Base-by-base conservation (phyloP, 768 basidiomycete genomes). In the Pleurotus salmoneostramineus region DNA sequence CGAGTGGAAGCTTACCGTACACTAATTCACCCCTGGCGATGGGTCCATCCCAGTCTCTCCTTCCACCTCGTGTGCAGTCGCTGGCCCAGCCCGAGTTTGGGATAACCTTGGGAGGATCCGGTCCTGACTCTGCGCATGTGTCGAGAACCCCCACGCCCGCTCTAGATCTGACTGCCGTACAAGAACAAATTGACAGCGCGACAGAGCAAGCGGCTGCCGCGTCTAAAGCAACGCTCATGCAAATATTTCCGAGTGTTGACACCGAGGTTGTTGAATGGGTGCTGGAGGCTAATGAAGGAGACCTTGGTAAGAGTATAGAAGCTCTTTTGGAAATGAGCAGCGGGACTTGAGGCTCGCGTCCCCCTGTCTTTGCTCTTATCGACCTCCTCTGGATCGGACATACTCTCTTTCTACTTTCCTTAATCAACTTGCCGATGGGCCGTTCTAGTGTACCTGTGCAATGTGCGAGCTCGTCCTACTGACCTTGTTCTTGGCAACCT, bases 281-380 rank as follows among this genome's bases (percentile, higher is more conserved):
- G 36, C 73, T 96, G 58, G 94, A 96, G 68, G 93, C 91, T 46
- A 93, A 93, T 64, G 83, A 83, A 6, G 91, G 92, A 15, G 93
- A 97, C 74, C 67, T 97, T 58, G 94, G 93, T 43, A 84, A 83
- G 79, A 95, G 92, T 67, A 95, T 96, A 64, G 95, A 96, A 66
- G 83, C 79, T 50, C 68, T 94, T 60, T 72, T 94, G 66, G 92
- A 94, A 73, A 91, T 93, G 79, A 78, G 75, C 60, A 77, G 73
- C 57, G 78, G 72, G 49, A 66, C 71, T 47, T 77, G 44, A 45
- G 44, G 15, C 44, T 7, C 15, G 42, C n/a, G 37, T 40, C 37
- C n/a, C 8, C 37, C 37, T 40, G 37, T 40, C n/a, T 40, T 8
- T 40, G 8, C 21, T 27, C 21, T 27, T 27, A 27, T 27, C 21